Conservation (phyloP, 108 stramenopile genomes). For the Cyclotella kingstonii region DNA sequence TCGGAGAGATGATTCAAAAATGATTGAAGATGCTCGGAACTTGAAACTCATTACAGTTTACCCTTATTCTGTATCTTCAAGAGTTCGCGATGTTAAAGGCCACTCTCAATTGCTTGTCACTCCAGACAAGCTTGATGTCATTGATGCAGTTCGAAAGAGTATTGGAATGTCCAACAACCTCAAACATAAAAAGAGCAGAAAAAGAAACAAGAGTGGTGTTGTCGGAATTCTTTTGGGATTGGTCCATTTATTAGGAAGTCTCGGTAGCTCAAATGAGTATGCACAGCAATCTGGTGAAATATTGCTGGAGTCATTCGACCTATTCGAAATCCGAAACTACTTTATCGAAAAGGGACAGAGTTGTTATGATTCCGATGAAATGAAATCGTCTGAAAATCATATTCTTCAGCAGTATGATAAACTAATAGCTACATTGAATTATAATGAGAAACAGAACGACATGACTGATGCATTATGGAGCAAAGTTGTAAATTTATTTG, state of each 20-base stretch:
- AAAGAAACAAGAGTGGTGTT: neutral
- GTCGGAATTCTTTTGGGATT: constrained; percentile 1
- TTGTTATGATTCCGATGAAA: neutral
- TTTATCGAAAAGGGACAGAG: constrained; percentile 3
- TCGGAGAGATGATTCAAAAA: neutral
- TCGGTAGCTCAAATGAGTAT: neutral
- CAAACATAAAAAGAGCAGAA: neutral
- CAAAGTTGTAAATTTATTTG: neutral
- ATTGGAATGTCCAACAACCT: constrained; percentile 20
- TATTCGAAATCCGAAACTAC: constrained; percentile 2
- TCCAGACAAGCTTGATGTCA: constrained; percentile 1
- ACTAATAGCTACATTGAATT: neutral
- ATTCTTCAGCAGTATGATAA: neutral
- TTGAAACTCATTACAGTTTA: constrained; percentile 12
- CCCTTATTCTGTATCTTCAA: neutral
- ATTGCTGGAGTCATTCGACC: constrained; percentile 9
- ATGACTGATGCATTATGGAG: constrained; percentile 8
- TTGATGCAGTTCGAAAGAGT: constrained; percentile 11
- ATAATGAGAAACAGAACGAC: neutral
- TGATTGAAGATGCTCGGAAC: neutral
- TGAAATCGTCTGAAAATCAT: neutral
- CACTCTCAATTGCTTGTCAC: constrained; percentile 10
- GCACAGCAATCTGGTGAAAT: constrained; percentile 2
- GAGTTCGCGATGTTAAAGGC: neutral
- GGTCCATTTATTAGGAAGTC: constrained; percentile 3